phyloP scores from a whole-genome alignment of 164 flowering plant genomes.

The Euptelea pleiosperma region DNA sequence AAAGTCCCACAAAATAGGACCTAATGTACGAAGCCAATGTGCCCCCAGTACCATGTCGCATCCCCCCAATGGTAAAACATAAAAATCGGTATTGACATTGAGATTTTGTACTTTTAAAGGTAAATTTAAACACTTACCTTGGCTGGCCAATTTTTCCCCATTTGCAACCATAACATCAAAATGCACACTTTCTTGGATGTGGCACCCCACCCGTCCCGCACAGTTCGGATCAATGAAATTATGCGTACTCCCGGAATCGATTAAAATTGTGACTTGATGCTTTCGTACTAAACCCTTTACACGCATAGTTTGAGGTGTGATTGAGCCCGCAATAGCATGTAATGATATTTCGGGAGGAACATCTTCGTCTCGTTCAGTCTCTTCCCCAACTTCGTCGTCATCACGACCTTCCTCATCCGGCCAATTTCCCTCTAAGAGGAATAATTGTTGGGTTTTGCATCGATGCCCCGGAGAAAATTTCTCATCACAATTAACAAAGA shows the following conservation, averaged over 20 bases:
- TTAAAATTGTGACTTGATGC: not conserved
- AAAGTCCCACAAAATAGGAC: not conserved
- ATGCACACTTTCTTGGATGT: not conserved
- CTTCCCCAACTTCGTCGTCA: too few relatives aligned
- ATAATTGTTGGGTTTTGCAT: not conserved
- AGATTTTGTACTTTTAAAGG: not conserved
- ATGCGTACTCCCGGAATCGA: not conserved
- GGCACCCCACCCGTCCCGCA: not conserved
- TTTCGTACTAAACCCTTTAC: not conserved
- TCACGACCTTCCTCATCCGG: not conserved
- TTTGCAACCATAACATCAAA: not conserved
- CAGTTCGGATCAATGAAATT: not conserved
- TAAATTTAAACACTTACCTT: not conserved
- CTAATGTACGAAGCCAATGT: not conserved
- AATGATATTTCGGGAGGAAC: not conserved
- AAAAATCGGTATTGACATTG: not conserved
- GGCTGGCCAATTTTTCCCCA: too few relatives aligned
- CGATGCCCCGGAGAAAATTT: not conserved
- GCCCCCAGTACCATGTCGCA: not conserved
- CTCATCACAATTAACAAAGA: slow-evolving; percentile 1
- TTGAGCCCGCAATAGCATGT: not conserved
- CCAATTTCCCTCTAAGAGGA: not conserved
- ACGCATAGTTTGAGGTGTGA: slow-evolving; percentile 1
- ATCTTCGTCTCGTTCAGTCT: not conserved
- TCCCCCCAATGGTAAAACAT: not conserved